phyloP scores from a whole-genome alignment of 768 basidiomycete genomes.

The Hypsizygus marmoreus region DNA sequence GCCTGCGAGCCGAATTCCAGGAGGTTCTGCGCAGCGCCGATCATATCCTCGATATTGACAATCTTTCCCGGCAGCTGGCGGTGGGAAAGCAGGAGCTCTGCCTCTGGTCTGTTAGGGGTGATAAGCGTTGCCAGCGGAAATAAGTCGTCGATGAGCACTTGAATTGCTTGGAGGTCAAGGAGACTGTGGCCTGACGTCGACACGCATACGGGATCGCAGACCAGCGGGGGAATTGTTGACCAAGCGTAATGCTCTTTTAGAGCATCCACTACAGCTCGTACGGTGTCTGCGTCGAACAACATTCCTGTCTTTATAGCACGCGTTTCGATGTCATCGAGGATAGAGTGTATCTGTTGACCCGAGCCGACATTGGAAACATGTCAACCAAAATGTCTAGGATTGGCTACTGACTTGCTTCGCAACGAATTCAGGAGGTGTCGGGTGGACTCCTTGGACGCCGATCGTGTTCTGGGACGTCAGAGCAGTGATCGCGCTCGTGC shows the following conservation, averaged over 20 bases:
- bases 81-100: constrained; percentile 62
- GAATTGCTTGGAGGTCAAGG: constrained; percentile 65
- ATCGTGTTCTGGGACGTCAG: constrained; percentile 88
- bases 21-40: constrained; percentile 53
- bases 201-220: constrained; percentile 90
- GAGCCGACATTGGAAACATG: constrained; percentile 1
- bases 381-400: background rate
- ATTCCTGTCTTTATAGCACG: constrained; percentile 88
- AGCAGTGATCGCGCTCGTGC: constrained; percentile 80
- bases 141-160: constrained; percentile 57
- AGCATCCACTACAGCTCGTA: constrained; percentile 49
- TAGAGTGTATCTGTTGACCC: constrained; percentile 58
- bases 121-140: constrained; percentile 73
- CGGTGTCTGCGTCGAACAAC: constrained; percentile 66
- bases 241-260: constrained; percentile 44
- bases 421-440: constrained; percentile 70
- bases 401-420: constrained; percentile 60
- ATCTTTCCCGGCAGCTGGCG: constrained; percentile 33
- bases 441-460: constrained; percentile 77
- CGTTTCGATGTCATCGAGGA: constrained; percentile 72
- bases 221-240: constrained; percentile 48
- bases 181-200: constrained; percentile 87
- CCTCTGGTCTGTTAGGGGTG: constrained; percentile 87
- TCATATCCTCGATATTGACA: constrained; percentile 57
- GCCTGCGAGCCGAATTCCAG: constrained; percentile 49